Conservation (phyloP, 495 filamentous ascomycete genomes). For the Neurospora cerealis region DNA sequence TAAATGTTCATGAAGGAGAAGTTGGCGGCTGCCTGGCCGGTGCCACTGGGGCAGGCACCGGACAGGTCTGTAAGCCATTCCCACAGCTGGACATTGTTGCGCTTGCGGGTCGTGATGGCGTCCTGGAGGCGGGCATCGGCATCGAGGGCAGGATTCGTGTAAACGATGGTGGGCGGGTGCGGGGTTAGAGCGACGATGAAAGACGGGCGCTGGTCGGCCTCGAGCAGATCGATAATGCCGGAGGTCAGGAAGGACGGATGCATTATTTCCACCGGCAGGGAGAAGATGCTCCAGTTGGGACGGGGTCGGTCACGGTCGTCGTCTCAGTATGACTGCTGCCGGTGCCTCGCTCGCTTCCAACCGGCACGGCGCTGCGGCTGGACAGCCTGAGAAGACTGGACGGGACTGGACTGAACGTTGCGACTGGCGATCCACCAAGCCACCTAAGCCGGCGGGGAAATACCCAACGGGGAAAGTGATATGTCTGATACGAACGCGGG, state of each 20-base stretch:
- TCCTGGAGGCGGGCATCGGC: slow-evolving; percentile 9
- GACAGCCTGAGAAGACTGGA: not conserved
- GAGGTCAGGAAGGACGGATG: slow-evolving; percentile 15
- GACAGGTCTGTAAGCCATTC: slow-evolving; percentile 16
- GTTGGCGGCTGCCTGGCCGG: slow-evolving; percentile 7
- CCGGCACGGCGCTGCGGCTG: not conserved
- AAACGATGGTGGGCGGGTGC: slow-evolving; percentile 21
- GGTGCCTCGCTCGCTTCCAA: not conserved
- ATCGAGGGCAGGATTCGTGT: slow-evolving; percentile 23
- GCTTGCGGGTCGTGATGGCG: slow-evolving; percentile 9
- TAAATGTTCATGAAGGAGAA: slow-evolving; percentile 19
- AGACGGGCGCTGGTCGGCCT: slow-evolving; percentile 30
- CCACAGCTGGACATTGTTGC: slow-evolving; percentile 19
- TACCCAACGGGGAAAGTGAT: not conserved
- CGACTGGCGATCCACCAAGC: not conserved
- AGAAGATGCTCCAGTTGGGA: not conserved
- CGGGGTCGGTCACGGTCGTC: not conserved
- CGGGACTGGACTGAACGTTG: not conserved
- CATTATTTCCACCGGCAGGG: slow-evolving; percentile 7
- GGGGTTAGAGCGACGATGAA: slow-evolving; percentile 26
- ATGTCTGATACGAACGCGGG: not conserved
- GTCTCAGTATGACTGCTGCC: not conserved
- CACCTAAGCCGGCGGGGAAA: not conserved
- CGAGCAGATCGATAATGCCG: slow-evolving; percentile 28
- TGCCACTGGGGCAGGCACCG: not conserved